Percentiles rank a stretch among this genome's conserved stretches.
Evolutionary conservation across 177 flowering plant species (phyloP).

Genomic region (Vitis hybrid): DNA sequence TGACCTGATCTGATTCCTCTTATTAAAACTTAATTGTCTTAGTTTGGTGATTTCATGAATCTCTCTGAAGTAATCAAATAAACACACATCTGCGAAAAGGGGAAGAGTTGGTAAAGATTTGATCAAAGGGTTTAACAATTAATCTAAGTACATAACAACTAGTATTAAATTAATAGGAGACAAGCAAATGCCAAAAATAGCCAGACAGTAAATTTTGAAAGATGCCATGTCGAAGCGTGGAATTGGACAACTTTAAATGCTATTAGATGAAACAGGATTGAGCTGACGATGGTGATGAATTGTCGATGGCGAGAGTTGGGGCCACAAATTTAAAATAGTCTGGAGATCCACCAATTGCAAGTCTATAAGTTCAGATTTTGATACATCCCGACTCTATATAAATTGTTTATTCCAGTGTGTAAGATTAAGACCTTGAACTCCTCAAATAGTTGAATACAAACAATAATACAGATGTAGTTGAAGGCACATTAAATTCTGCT

Average conservation of each 20-base stretch:
- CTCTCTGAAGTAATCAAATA: not conserved
- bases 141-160: too few species aligned
- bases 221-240: not conserved
- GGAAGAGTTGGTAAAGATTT: not conserved
- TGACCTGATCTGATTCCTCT: constrained; percentile 11
- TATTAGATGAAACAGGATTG: constrained; percentile 4
- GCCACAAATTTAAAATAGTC: constrained; percentile 13
- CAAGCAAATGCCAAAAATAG: too few species aligned
- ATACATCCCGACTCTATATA: not conserved
- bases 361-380: not conserved
- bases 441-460: not conserved
- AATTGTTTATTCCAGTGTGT: not conserved
- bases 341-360: constrained; percentile 13
- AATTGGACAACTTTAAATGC: not conserved
- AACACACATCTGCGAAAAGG: not conserved
- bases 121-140: not conserved
- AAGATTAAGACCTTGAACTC: not conserved
- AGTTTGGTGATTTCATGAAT: not conserved
- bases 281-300: constrained; percentile 5
- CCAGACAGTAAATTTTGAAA: not conserved
- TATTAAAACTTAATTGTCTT: not conserved
- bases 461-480: too few species aligned
- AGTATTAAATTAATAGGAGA: too few species aligned
- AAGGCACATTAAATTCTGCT: too few species aligned
- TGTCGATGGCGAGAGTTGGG: constrained; percentile 19